phyloP scores from a whole-genome alignment of 306 rosid species.

The Gastrolobium villosum region DNA sequence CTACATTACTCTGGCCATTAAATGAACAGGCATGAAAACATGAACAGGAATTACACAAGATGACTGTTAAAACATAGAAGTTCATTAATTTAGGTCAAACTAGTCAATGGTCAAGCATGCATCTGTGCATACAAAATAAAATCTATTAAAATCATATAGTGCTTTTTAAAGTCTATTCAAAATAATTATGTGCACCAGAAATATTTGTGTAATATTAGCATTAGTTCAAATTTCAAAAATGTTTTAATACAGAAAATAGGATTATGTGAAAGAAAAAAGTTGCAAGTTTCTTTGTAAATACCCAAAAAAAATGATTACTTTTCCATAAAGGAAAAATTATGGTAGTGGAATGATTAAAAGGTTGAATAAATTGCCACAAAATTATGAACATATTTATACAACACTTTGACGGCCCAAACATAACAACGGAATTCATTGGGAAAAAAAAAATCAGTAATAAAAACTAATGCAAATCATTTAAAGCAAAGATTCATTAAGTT shows the following conservation, averaged over 20 bases:
- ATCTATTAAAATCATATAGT: neutral
- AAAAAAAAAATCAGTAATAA: neutral
- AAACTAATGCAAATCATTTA: conserved; percentile 19
- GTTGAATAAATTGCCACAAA: conserved; percentile 3
- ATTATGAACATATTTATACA: neutral
- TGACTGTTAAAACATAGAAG: neutral
- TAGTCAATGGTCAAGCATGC: neutral
- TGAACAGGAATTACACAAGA: conserved; percentile 19
- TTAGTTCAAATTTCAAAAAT: neutral
- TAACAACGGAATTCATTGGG: conserved; percentile 2
- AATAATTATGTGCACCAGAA: neutral
- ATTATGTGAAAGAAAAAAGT: neutral
- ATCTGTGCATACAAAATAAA: neutral
- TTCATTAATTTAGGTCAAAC: neutral
- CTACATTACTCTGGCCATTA: neutral
- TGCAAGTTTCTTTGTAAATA: conserved; percentile 2
- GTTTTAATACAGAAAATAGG: neutral
- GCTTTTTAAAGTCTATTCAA: neutral
- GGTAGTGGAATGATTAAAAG: neutral
- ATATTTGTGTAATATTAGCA: neutral
- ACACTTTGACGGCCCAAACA: neutral
- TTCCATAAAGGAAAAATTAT: neutral
- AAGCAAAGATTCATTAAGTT: neutral
- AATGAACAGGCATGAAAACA: neutral
- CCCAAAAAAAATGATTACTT: neutral